Base-by-base conservation (phyloP, 1,284 basidiomycete genomes). In the Clitocybe nebularis region DNA sequence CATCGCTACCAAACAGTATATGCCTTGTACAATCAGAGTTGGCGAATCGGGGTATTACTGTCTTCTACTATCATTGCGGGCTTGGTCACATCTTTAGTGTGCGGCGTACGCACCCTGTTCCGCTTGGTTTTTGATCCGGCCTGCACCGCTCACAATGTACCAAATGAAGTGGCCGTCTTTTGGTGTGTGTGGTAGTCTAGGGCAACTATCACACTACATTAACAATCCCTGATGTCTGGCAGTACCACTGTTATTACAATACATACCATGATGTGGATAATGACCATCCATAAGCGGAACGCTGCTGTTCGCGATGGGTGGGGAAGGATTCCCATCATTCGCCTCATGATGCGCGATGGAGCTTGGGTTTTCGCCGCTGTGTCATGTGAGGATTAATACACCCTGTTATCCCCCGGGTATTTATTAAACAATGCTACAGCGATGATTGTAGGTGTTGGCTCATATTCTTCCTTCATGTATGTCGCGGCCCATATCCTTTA, bases 221-320 rank as follows among this genome's bases (percentile, higher is more conserved):
- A n/a, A n/a, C 25, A 21, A 28, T 9, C 1, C 23, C 11, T 26
- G 8, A 21, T n/a, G 8, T 8, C 13, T 13, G 11, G 10, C 20
- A 47, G 46, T 22, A 30, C 30, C 5, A 29, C 30, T 21, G 36
- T 39, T 11, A 23, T 41, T n/a, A 8, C 23, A 1, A 42, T 36
- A 20, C 44, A 49, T 11, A 22, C 17, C 21, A 4, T 42, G n/a
- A 22, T 49, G 6, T 40, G 39, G 39, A 29, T 39, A 16, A 19
- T 49, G 22, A 43, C 47, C 7, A 26, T 45, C 14, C 23, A 45
- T 26, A 45, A 41, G 34, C 42, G 43, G 19, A 42, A 45, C 19
- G 7, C 37, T 14, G 47, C 34, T 6, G 33, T 21, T 14, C 20
- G 30, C 11, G 43, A 36, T 32, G 26, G 17, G 19, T 20, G 17